Evolutionary conservation across 306 rosid species (phyloP), one percentile per base, ranked within the genome.

Genomic region (Inga oerstediana): DNA sequence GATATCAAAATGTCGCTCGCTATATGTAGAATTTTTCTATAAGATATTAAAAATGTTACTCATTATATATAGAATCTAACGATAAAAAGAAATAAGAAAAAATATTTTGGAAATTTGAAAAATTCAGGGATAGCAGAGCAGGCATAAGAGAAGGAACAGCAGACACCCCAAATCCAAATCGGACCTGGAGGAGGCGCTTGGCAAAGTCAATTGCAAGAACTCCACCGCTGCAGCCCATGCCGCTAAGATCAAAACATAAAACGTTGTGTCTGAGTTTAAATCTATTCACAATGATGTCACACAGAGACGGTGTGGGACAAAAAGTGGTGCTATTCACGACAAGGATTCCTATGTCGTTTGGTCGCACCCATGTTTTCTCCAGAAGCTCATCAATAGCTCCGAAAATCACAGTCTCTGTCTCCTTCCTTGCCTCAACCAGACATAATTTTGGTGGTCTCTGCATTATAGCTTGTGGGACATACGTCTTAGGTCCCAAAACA

Each of bases 171-270:
- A 4, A 4, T 37, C 39, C 39, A 6, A 37, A 69, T 52, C 58
- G 54, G 16, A 84, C 87, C 87, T 84, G 74, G 1, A 84, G 72
- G 77, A 84, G 84, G 32, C 35, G 84, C 74, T 75, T 75, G 65
- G 87, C 87, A 14, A 79, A 62, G 12, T 84, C 87, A 32, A 84
- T 54, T 8, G 87, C 80, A 10, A 79, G 11, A 49, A 84, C 73
- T 48, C 87, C 87, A 66, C 77, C 87, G 74, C 84, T 79, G 15
- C 87, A 84, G 8, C 81, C 84, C 87, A 84, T 84, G 24, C 84
- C 84, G 44, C 77, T 34, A 15, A 84, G 48, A 74, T 79, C 56
- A 67, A 79, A 79, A 54, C 67, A 30, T 34, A 74, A 11, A 3
- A 79, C 17, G 12, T 75, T 48, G 3, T 75, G 16, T 39, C 45